Percentiles rank a stretch among this genome's conserved stretches.
phyloP scores from a whole-genome alignment of 2,329 filamentous ascomycete genomes.

The Colletotrichum eremochloae region DNA sequence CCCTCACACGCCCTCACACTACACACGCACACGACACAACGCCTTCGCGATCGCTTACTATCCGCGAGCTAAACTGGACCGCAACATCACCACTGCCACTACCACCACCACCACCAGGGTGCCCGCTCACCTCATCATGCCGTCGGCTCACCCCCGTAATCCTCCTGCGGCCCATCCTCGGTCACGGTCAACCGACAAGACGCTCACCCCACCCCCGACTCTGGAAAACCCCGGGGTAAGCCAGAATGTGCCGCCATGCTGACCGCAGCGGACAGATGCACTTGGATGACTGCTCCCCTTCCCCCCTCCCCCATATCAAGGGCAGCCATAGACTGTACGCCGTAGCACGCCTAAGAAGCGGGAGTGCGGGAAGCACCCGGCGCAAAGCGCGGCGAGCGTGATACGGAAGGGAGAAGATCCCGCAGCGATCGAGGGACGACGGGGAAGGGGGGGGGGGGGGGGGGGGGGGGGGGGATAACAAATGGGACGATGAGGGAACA shows the following conservation, averaged over 20 bases:
- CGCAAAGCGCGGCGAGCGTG: background rate
- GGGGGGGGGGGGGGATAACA: no score
- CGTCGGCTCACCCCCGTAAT: background rate
- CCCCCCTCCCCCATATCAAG: background rate
- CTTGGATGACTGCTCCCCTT: background rate
- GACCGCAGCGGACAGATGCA: background rate
- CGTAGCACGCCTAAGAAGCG: background rate
- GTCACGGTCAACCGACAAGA: background rate
- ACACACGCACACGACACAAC: background rate
- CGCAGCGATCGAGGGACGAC: background rate
- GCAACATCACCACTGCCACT: background rate
- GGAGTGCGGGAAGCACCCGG: conserved; percentile 4
- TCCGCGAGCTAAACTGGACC: conserved; percentile 12
- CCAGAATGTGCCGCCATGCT: background rate
- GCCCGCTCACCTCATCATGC: background rate
- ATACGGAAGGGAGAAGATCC: background rate
- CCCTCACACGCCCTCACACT: background rate
- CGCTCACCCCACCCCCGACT: background rate
- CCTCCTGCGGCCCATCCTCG: background rate
- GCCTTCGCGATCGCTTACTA: background rate
- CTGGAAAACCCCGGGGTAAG: background rate
- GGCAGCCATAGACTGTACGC: background rate
- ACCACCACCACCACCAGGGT: background rate
- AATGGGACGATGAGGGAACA: background rate
- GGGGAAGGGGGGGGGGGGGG: no score